phyloP scores from a whole-genome alignment of 139 green algal species.

The Tetraselmis striata region DNA sequence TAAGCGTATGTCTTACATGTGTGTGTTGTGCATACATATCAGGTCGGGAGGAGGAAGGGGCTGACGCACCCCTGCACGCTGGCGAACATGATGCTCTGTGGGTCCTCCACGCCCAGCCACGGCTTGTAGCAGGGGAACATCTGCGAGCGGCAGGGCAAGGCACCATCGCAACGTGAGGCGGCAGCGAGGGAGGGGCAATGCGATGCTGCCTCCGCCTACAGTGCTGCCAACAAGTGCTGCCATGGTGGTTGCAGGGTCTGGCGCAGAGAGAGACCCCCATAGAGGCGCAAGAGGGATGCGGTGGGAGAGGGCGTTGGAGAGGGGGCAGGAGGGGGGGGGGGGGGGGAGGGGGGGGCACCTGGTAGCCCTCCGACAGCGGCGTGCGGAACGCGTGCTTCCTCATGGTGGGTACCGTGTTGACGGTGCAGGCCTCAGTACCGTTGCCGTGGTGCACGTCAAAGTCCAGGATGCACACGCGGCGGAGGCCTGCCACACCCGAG shows the following conservation, averaged over 20 bases:
- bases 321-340: too few relatives aligned
- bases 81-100: slow-evolving; percentile 83
- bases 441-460: slow-evolving; percentile 94
- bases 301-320: too few relatives aligned
- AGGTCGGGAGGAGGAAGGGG: neutral
- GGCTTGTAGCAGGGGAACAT: slow-evolving; percentile 68
- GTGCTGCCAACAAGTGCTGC: too few relatives aligned
- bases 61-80: slow-evolving; percentile 40
- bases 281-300: too few relatives aligned
- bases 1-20: neutral
- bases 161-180: too few relatives aligned
- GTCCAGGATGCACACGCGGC: slow-evolving; percentile 76
- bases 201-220: too few relatives aligned
- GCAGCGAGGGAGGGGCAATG: too few relatives aligned
- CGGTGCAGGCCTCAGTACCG: slow-evolving; percentile 69
- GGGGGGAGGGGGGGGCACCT: too few relatives aligned
- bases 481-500: slow-evolving; percentile 38
- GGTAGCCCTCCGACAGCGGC: slow-evolving; percentile 60
- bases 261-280: too few relatives aligned
- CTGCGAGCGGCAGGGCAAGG: too few relatives aligned
- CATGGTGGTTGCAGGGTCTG: too few relatives aligned
- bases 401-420: slow-evolving; percentile 37
- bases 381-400: slow-evolving; percentile 40
- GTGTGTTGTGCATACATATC: neutral
- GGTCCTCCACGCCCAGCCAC: slow-evolving; percentile 77